Conservation (phyloP, 1,284 basidiomycete genomes). For the Schizophyllum commune region DNA sequence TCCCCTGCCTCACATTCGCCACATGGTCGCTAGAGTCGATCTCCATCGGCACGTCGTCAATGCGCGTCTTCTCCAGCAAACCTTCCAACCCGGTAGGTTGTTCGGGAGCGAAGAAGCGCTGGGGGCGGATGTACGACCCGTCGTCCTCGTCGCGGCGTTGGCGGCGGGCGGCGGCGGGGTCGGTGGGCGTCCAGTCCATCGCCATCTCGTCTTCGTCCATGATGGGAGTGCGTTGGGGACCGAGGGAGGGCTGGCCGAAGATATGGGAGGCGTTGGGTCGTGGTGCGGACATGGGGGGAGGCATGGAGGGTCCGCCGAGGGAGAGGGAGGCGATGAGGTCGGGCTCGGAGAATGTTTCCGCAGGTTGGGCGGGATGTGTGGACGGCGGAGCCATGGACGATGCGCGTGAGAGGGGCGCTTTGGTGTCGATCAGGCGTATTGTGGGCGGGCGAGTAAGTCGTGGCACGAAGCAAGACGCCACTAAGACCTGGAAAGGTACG, state of each 20-base stretch:
- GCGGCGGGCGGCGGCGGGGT: slow-evolving; percentile 19
- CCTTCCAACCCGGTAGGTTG: slow-evolving; percentile 70
- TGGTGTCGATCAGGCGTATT: slow-evolving; percentile 58
- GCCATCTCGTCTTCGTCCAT: slow-evolving; percentile 33
- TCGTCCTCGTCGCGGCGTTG: slow-evolving; percentile 24
- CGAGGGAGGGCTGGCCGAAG: slow-evolving; percentile 60
- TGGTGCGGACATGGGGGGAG: slow-evolving; percentile 24
- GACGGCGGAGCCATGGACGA: slow-evolving; percentile 26
- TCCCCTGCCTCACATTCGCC: background rate
- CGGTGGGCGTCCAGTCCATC: slow-evolving; percentile 65
- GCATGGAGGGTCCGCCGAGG: slow-evolving; percentile 40
- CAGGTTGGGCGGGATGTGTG: slow-evolving; percentile 25
- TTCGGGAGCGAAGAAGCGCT: slow-evolving; percentile 70
- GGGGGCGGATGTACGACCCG: slow-evolving; percentile 50
- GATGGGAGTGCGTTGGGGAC: slow-evolving; percentile 17
- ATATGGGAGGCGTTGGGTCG: slow-evolving; percentile 31
- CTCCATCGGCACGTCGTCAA: slow-evolving; percentile 32
- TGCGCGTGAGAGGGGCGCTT: slow-evolving; percentile 24
- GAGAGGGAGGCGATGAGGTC: slow-evolving; percentile 55
- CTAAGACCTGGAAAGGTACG: slow-evolving; percentile 33
- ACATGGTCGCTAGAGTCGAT: background rate
- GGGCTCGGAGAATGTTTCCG: slow-evolving; percentile 32
- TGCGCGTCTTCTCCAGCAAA: slow-evolving; percentile 57
- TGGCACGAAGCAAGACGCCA: slow-evolving; percentile 43
- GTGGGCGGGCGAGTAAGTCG: slow-evolving; percentile 56